These are phyloP conservation scores for Rhodosporidiobolus odoratus DNA, from an alignment of 768 basidiomycete genomes.

Conservation along the genomic window DNA sequence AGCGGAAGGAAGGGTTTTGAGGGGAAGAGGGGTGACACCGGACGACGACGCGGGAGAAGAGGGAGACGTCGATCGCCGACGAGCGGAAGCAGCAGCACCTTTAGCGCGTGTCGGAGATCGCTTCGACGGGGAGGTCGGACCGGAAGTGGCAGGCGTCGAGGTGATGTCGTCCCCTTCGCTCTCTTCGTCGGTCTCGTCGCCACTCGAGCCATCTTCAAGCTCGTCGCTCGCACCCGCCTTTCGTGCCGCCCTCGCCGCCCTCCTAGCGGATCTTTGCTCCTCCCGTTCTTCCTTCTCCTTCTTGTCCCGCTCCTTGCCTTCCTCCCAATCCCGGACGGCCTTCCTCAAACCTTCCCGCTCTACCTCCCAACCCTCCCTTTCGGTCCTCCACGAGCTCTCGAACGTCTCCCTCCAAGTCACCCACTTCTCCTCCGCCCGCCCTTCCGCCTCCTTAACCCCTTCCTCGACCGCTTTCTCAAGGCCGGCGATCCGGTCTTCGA, in stretches of 20 bases:
- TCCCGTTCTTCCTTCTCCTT: slow-evolving; percentile 44
- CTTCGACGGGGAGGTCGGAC: background rate
- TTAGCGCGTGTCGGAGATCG: background rate
- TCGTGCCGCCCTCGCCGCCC: slow-evolving; percentile 14
- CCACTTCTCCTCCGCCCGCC: slow-evolving; percentile 48
- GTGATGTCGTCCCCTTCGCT: slow-evolving; percentile 35
- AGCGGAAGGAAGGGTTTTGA: background rate
- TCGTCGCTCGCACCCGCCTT: background rate
- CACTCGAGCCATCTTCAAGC: slow-evolving; percentile 40
- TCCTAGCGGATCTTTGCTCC: slow-evolving; percentile 46
- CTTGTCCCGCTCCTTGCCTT: slow-evolving; percentile 48
- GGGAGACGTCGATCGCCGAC: background rate
- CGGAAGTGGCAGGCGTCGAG: background rate
- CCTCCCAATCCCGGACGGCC: slow-evolving; percentile 79
- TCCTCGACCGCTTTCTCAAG: slow-evolving; percentile 65
- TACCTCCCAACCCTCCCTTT: slow-evolving; percentile 73
- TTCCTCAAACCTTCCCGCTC: slow-evolving; percentile 69
- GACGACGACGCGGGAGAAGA: background rate
- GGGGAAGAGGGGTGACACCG: background rate
- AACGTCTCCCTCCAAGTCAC: slow-evolving; percentile 69
- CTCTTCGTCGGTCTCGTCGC: slow-evolving; percentile 39
- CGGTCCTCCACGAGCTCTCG: slow-evolving; percentile 69
- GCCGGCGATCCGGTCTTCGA: slow-evolving; percentile 61
- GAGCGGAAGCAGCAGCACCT: background rate
- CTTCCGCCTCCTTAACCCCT: slow-evolving; percentile 40